Conservation (phyloP, 352 stramenopile genomes). For the Phytophthora kernoviae region DNA sequence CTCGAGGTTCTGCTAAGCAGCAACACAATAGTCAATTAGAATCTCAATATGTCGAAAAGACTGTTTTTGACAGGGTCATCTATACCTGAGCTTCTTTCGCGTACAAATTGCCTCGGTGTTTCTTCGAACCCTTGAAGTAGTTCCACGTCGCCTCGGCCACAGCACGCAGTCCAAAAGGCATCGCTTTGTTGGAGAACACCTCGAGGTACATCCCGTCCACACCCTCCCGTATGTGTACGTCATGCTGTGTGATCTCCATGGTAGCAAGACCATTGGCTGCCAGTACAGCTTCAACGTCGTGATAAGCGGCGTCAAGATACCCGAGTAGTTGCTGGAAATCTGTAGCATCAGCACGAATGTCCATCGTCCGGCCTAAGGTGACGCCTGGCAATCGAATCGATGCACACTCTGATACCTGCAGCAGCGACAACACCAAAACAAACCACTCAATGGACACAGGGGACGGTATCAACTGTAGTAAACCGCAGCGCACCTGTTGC, state of each 20-base stretch:
- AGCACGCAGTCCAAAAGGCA: constrained; percentile 14
- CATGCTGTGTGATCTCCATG: constrained; percentile 13
- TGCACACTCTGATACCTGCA: constrained; percentile 14
- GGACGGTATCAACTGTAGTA: not conserved
- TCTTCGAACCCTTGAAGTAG: constrained; percentile 23
- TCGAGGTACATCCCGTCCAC: constrained; percentile 13
- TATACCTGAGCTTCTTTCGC: constrained; percentile 20
- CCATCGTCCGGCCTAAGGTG: constrained; percentile 5
- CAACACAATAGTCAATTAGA: not conserved
- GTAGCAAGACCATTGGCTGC: constrained; percentile 7
- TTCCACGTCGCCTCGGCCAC: constrained; percentile 14
- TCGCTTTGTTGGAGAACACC: constrained; percentile 18
- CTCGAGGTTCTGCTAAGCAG: constrained; percentile 21
- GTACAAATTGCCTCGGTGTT: constrained; percentile 18
- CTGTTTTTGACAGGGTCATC: not conserved
- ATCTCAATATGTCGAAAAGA: too few species aligned
- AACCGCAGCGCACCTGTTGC: constrained; percentile 17
- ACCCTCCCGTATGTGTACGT: constrained; percentile 9
- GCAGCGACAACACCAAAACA: constrained; percentile 1
- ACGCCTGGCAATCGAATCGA: constrained; percentile 6
- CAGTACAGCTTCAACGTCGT: constrained; percentile 11
- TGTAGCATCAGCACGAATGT: constrained; percentile 15
- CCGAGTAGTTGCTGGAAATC: constrained; percentile 24
- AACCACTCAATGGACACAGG: not conserved
- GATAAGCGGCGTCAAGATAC: constrained; percentile 8